These are phyloP conservation scores for Chenopodium berlandieri DNA, from an alignment of 148 eudicot species.

Conservation along the genomic window DNA sequence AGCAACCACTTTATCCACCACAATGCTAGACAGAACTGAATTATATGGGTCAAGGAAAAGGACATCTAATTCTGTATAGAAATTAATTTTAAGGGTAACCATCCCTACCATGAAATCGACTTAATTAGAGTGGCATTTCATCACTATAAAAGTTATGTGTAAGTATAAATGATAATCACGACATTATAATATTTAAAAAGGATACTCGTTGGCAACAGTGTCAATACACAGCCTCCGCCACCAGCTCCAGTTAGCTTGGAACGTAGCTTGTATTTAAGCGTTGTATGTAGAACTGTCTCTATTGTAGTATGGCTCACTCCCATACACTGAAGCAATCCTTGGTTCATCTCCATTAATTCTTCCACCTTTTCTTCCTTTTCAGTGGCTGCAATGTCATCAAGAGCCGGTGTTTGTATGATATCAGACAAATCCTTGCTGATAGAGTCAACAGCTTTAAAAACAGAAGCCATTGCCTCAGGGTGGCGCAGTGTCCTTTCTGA, in stretches of 20 bases:
- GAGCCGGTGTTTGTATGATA: constrained; percentile 58
- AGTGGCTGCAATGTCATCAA: constrained; percentile 49
- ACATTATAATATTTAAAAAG: constrained; percentile 24
- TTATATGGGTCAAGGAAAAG: constrained; percentile 42
- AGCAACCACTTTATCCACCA: constrained; percentile 66
- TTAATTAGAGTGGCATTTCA: not conserved
- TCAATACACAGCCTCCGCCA: constrained; percentile 96
- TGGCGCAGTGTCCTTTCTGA: constrained; percentile 73
- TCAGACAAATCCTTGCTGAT: constrained; percentile 80
- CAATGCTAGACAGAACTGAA: constrained; percentile 59
- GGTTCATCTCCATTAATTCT: constrained; percentile 96
- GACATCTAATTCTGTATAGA: not conserved
- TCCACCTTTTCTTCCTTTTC: constrained; percentile 77
- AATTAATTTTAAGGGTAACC: not conserved
- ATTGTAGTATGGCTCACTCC: constrained; percentile 97
- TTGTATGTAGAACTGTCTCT: constrained; percentile 77
- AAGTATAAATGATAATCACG: not conserved
- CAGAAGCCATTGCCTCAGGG: constrained; percentile 69
- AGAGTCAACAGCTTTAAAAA: constrained; percentile 83
- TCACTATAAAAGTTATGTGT: not conserved
- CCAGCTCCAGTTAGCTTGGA: constrained; percentile 98
- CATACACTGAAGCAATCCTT: constrained; percentile 93
- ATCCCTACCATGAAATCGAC: not conserved
- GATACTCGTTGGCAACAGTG: constrained; percentile 89
- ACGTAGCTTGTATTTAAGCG: constrained; percentile 72